Base-by-base conservation (phyloP, 176 grass and related monocot genomes). In the Cenchrus purpureus region DNA sequence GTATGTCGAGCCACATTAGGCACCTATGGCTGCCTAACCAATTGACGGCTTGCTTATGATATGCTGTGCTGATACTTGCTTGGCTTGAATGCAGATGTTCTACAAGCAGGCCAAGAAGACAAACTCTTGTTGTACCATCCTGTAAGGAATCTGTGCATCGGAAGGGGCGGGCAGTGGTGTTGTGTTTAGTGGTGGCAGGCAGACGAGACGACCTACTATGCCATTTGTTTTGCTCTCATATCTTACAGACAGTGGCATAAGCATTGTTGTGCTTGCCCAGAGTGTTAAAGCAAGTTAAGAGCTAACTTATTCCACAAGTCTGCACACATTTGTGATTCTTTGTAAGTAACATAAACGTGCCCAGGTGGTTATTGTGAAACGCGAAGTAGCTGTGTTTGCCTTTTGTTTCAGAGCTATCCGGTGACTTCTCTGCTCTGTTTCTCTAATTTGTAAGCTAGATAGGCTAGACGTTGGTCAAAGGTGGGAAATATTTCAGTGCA, bases 61-160 rank as follows among this genome's bases (percentile, higher is more conserved):
- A 9, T 61, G 14, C 13, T 2, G 28, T 73, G n/a, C 63, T 86
- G 63, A 70, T 4, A 14, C 34, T 52, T 15, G 2, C 0, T 1
- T 22, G 12, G 16, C 60, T 75, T 32, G 12, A 65, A n/a, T 72
- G 87, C 90, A 97, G 95, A 91, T 95, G 92, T 97, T 97, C 79
- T 97, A 97, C 78, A 97, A 93, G 88, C 92, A 97, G 75, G 95
- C 95, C 40, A 95, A 93, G 92, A 95, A 93, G 82, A 90, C 95
- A 40, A 97, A 97, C 79, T 90, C 89, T 37, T 97, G 90, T 14
- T 97, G 95, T 84, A 90, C 90, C 12, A 87, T 97, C 50, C 90
- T 97, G 76, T 92, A 69, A 84, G 3, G 37, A 76, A 59, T 8
- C 6, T 61, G 13, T 29, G 20, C 43, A 29, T 29, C 10, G 0